Conservation (phyloP, 805 yeast genomes). For the Pichia exigua region DNA sequence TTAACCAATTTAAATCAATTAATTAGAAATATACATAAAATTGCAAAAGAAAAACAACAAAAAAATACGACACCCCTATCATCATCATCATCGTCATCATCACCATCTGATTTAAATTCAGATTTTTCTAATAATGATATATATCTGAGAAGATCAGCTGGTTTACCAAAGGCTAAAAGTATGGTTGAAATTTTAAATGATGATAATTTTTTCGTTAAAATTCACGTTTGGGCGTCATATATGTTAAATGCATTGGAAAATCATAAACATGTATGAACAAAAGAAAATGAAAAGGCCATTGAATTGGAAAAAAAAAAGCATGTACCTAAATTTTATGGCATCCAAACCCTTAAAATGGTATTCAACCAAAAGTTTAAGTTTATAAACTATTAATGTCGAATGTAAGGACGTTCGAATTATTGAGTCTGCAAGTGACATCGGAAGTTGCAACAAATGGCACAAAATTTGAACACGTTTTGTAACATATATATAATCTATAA, state of each 20-base stretch:
- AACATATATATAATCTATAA: too few relatives aligned
- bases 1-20: slow-evolving; percentile 33
- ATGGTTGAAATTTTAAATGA: slow-evolving; percentile 49
- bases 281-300: too few relatives aligned
- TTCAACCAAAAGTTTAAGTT: too few relatives aligned
- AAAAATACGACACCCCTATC: background rate
- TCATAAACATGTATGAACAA: background rate
- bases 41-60: slow-evolving; percentile 9
- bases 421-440: too few relatives aligned
- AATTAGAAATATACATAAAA: slow-evolving; percentile 32
- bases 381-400: too few relatives aligned
- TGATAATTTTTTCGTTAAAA: slow-evolving; percentile 42
- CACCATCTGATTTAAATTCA: background rate
- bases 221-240: slow-evolving; percentile 59
- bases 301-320: too few relatives aligned
- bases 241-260: slow-evolving; percentile 31
- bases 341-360: too few relatives aligned
- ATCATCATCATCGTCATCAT: too few relatives aligned
- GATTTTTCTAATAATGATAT: slow-evolving; percentile 37
- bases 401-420: too few relatives aligned
- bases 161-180: slow-evolving; percentile 45
- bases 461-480: too few relatives aligned
- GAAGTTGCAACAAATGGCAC: too few relatives aligned
- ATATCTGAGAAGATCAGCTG: slow-evolving; percentile 47
- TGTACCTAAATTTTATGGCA: too few relatives aligned